These are phyloP conservation scores for Myxozyma vanderwaltii DNA, from an alignment of 805 yeast species.

Conservation along the genomic window DNA sequence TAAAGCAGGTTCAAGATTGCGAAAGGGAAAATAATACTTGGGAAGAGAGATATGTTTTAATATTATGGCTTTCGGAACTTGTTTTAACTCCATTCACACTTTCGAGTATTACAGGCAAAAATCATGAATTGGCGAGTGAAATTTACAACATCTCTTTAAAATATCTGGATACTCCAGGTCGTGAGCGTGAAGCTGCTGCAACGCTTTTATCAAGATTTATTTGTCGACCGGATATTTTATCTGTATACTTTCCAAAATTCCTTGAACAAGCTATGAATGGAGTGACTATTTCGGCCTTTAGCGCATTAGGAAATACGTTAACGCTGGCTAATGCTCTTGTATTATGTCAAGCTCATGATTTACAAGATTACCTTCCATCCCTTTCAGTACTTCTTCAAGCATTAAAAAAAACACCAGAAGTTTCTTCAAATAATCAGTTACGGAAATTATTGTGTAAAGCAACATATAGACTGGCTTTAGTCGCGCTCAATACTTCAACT, in stretches of 20 bases:
- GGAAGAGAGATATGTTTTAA: constrained; percentile 97
- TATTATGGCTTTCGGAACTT: constrained; percentile 74
- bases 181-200: constrained; percentile 58
- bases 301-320: constrained; percentile 14
- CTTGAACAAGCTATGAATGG: constrained; percentile 12
- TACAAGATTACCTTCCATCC: constrained; percentile 5
- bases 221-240: constrained; percentile 50
- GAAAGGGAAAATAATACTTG: constrained; percentile 84
- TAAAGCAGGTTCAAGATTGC: constrained; percentile 36
- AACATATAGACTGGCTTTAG: constrained; percentile 25
- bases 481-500: constrained; percentile 18
- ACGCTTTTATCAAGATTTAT: constrained; percentile 56
- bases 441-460: constrained; percentile 26
- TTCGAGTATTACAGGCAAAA: constrained; percentile 41
- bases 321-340: constrained; percentile 14
- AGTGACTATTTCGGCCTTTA: neutral
- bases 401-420: neutral
- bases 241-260: constrained; percentile 41
- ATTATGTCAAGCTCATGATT: constrained; percentile 10
- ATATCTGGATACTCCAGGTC: constrained; percentile 53
- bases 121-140: constrained; percentile 38
- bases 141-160: constrained; percentile 42
- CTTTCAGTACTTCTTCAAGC: neutral
- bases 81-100: constrained; percentile 75
- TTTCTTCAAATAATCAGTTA: constrained; percentile 4